Conservation (phyloP, 257 asterid species). For the Scutellaria baicalensis region DNA sequence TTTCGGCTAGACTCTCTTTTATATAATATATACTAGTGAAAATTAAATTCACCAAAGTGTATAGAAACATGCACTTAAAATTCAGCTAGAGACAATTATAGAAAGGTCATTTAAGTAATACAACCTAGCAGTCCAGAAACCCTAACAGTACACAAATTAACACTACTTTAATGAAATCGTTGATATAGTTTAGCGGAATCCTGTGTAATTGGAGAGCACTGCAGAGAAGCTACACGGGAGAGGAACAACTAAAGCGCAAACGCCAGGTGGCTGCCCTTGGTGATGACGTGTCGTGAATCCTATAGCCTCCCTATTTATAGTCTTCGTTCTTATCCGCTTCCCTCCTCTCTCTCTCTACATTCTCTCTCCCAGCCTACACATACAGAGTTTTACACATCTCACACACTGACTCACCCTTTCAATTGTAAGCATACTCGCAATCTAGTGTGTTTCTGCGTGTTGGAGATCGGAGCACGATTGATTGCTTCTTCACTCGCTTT, state of each 20-base stretch:
- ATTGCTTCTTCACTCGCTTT: slow-evolving; percentile 28
- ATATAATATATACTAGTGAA: too few relatives aligned
- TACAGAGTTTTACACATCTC: not conserved
- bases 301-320: slow-evolving; percentile 55
- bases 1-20: too few relatives aligned
- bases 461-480: slow-evolving; percentile 26
- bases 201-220: not conserved
- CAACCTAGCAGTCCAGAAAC: too few relatives aligned
- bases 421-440: slow-evolving; percentile 6
- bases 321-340: slow-evolving; percentile 35
- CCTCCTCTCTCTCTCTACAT: slow-evolving; percentile 31
- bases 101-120: too few relatives aligned
- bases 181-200: too few relatives aligned
- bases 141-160: too few relatives aligned
- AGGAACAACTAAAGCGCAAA: slow-evolving; percentile 20
- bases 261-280: slow-evolving; percentile 50
- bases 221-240: slow-evolving; percentile 1
- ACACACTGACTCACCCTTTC: slow-evolving; percentile 22
- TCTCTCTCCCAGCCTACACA: not conserved
- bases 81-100: too few relatives aligned
- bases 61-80: too few relatives aligned
- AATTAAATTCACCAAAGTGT: too few relatives aligned
- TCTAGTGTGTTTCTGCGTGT: slow-evolving; percentile 26
- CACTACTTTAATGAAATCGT: too few relatives aligned
- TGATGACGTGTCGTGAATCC: slow-evolving; percentile 51